Evolutionary conservation across 257 asterid species (phyloP).

Genomic region (Petunia axillaris): DNA sequence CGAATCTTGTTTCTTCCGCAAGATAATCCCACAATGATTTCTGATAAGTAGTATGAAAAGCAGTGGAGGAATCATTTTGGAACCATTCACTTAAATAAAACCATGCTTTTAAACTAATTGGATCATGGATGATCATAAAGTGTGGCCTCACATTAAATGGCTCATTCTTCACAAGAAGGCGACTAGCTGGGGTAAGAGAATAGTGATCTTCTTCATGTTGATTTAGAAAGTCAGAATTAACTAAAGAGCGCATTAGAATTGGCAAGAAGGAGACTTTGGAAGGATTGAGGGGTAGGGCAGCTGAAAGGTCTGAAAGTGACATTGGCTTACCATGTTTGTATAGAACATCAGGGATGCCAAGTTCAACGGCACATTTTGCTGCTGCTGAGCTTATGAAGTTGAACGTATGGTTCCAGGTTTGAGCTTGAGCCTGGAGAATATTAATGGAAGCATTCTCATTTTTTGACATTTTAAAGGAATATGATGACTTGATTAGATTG

Average conservation of each 20-base stretch:
- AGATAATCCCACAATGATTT: not conserved
- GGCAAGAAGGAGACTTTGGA: not conserved
- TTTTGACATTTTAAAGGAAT: no score
- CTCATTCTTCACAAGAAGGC: not conserved
- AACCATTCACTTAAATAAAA: no score
- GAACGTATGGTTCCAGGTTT: conserved; percentile 31
- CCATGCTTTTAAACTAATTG: no score
- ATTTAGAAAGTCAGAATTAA: not conserved
- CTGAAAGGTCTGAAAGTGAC: not conserved
- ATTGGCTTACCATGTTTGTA: no score
- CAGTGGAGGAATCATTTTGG: no score
- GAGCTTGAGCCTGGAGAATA: conserved; percentile 29
- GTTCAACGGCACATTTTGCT: conserved; percentile 24
- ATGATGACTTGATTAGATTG: no score
- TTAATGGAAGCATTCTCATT: not conserved
- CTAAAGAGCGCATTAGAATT: not conserved
- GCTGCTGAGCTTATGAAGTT: conserved; percentile 27
- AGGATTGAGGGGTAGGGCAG: conserved; percentile 18
- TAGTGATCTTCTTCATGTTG: conserved; percentile 23
- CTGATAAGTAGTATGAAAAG: not conserved
- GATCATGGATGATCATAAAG: no score
- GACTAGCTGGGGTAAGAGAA: conserved; percentile 1
- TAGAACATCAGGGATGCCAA: no score
- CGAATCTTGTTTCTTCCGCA: not conserved
- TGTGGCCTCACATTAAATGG: no score